Conservation (phyloP, 1,139 yeast species). For the Wickerhamomyces sp. region DNA sequence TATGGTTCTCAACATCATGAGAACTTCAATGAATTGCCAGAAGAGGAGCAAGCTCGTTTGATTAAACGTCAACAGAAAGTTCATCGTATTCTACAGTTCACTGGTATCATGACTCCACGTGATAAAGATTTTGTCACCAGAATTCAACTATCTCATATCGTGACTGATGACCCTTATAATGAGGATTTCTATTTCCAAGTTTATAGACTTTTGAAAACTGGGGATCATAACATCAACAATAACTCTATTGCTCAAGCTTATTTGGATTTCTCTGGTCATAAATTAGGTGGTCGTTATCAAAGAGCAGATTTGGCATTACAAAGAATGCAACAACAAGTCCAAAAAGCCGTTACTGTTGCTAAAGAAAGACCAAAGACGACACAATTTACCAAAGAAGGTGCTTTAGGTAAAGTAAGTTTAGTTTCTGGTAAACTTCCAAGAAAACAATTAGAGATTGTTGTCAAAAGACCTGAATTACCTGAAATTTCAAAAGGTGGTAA, state of each 20-base stretch:
- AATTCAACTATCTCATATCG: constrained; percentile 91
- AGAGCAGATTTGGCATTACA: constrained; percentile 93
- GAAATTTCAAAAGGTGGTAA: constrained; percentile 32
- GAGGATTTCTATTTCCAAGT: constrained; percentile 97
- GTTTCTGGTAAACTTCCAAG: constrained; percentile 86
- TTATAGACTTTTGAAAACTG: constrained; percentile 74
- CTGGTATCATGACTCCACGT: constrained; percentile 95
- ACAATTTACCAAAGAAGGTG: constrained; percentile 73
- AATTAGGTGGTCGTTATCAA: constrained; percentile 81
- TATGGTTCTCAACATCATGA: constrained; percentile 25
- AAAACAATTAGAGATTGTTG: constrained; percentile 68
- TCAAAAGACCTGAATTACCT: constrained; percentile 45
- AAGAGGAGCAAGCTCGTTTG: constrained; percentile 51
- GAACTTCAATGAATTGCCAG: constrained; percentile 31
- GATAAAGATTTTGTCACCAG: constrained; percentile 94
- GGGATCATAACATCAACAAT: constrained; percentile 38
- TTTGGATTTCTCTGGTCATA: constrained; percentile 87
- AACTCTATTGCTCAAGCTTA: constrained; percentile 91
- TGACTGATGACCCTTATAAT: constrained; percentile 94
- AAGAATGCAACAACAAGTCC: constrained; percentile 98
- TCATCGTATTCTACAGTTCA: constrained; percentile 71
- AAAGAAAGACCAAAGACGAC: constrained; percentile 78
- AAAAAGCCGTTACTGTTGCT: constrained; percentile 92
- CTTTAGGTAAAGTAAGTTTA: constrained; percentile 81
- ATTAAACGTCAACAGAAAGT: constrained; percentile 75